Conservation (phyloP, 768 basidiomycete genomes). For the Mycena latifolia region DNA sequence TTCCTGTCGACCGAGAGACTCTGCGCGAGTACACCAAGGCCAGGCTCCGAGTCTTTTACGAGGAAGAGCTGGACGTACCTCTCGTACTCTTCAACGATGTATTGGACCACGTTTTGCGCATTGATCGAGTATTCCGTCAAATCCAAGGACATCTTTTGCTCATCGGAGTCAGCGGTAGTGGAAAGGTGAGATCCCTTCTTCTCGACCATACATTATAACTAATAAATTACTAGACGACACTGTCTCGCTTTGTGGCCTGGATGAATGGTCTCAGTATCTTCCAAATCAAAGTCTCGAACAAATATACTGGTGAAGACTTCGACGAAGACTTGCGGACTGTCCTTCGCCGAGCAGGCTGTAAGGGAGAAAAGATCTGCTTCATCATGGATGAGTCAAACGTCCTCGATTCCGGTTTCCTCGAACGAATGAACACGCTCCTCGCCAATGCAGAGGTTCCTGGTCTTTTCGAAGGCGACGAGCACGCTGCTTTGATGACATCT, state of each 20-base stretch:
- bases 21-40: slow-evolving; percentile 98
- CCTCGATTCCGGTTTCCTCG: slow-evolving; percentile 97
- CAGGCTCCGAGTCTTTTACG: slow-evolving; percentile 97
- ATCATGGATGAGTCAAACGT: slow-evolving; percentile 99
- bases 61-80: slow-evolving; percentile 98
- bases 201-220: slow-evolving; percentile 23
- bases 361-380: slow-evolving; percentile 99
- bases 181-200: slow-evolving; percentile 76
- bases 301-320: slow-evolving; percentile 98
- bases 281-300: slow-evolving; percentile 99
- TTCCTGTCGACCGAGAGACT: slow-evolving; percentile 93
- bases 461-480: slow-evolving; percentile 99
- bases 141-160: slow-evolving; percentile 96
- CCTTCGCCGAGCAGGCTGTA: slow-evolving; percentile 95
- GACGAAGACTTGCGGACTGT: slow-evolving; percentile 97
- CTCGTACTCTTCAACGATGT: slow-evolving; percentile 99
- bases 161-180: slow-evolving; percentile 98
- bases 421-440: slow-evolving; percentile 99
- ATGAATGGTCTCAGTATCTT: slow-evolving; percentile 99
- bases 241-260: slow-evolving; percentile 99
- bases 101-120: slow-evolving; percentile 96
- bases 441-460: slow-evolving; percentile 99
- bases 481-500: slow-evolving; percentile 97
- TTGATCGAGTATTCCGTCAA: slow-evolving; percentile 99
- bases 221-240: slow-evolving; percentile 77